These are phyloP conservation scores for Nemania bipapillata DNA, from an alignment of 2,329 filamentous ascomycete species.

Conservation along the genomic window DNA sequence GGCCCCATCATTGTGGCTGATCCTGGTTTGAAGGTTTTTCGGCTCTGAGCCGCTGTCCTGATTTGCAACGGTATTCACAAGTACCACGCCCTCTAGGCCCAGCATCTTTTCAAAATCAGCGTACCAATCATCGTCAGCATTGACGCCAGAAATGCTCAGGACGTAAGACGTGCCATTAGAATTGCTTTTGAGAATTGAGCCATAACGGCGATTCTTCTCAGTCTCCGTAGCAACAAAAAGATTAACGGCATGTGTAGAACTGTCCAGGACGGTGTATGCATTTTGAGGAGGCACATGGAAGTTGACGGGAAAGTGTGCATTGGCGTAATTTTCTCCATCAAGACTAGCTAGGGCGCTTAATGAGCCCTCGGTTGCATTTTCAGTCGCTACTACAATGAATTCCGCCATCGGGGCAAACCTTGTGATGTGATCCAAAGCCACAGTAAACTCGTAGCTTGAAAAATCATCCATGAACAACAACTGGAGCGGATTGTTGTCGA, in stretches of 20 bases:
- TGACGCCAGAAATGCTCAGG: constrained; percentile 81
- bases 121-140: constrained; percentile 78
- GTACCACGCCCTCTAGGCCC: constrained; percentile 86
- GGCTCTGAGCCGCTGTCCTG: constrained; percentile 69
- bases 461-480: constrained; percentile 83
- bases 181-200: constrained; percentile 95
- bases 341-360: constrained; percentile 84
- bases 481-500: constrained; percentile 68
- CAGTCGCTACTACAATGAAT: constrained; percentile 88
- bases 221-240: constrained; percentile 86
- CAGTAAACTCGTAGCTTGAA: constrained; percentile 72
- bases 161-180: constrained; percentile 97
- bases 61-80: constrained; percentile 89
- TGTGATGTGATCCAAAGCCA: constrained; percentile 76
- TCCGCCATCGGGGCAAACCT: constrained; percentile 96
- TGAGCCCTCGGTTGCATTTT: constrained; percentile 73
- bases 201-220: constrained; percentile 73
- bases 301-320: constrained; percentile 85
- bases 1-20: constrained; percentile 95
- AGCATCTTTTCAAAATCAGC: constrained; percentile 98
- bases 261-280: constrained; percentile 93
- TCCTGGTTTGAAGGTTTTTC: constrained; percentile 88
- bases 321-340: constrained; percentile 83
- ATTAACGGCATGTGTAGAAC: constrained; percentile 93
- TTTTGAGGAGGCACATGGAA: constrained; percentile 81